Evolutionary conservation across 768 basidiomycete genomes (phyloP).

Genomic region (Mycena capillaripes): DNA sequence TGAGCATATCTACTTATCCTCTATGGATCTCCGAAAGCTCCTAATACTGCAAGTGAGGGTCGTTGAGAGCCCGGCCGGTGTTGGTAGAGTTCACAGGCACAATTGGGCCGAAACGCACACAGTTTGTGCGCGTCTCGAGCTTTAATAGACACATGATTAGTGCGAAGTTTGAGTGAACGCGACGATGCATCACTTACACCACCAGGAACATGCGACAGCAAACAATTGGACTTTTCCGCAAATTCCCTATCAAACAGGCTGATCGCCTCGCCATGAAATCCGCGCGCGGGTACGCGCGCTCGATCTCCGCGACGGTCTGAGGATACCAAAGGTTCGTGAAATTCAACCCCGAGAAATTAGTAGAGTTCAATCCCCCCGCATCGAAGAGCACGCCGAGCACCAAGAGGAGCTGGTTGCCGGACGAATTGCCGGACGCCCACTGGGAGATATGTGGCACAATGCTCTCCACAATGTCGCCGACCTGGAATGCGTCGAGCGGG

Average conservation of each 20-base stretch:
- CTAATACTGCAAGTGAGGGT: conserved; percentile 3
- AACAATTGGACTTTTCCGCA: conserved; percentile 7
- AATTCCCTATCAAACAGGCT: neutral
- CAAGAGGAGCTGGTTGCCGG: conserved; percentile 12
- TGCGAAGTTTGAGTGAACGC: neutral
- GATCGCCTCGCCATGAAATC: neutral
- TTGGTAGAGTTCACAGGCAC: conserved; percentile 3
- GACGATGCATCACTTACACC: neutral
- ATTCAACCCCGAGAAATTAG: neutral
- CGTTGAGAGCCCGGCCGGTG: neutral
- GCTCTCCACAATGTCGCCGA: conserved; percentile 31
- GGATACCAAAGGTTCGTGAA: neutral
- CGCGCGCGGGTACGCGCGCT: conserved; percentile 7
- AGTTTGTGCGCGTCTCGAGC: neutral
- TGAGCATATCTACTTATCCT: too few relatives aligned
- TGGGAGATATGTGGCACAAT: conserved; percentile 13
- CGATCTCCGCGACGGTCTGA: conserved; percentile 14
- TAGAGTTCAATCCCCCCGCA: neutral
- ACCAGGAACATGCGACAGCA: conserved; percentile 6
- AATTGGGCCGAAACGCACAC: conserved; percentile 5
- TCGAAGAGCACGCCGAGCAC: neutral
- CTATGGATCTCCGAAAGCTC: too few relatives aligned
- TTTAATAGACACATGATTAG: neutral
- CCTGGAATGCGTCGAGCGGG: conserved; percentile 45
- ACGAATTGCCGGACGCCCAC: conserved; percentile 13